phyloP scores from a whole-genome alignment of 768 basidiomycete species.

The Naganishia vaughanmartiniae region DNA sequence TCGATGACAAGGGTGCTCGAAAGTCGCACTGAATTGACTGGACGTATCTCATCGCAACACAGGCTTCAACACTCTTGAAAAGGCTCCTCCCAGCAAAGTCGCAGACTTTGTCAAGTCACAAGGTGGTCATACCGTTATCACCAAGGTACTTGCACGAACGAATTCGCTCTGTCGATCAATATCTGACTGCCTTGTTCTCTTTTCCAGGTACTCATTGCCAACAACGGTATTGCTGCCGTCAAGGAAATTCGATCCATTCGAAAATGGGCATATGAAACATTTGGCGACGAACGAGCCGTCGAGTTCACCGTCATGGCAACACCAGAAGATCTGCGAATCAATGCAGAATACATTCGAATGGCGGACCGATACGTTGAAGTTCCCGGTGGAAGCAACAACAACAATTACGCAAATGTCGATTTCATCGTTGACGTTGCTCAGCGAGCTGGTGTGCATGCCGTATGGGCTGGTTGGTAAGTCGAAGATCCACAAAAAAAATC shows the following conservation, averaged over 20 bases:
- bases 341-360: slow-evolving; percentile 99
- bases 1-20: not conserved
- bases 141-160: slow-evolving; percentile 65
- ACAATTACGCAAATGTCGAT: slow-evolving; percentile 99
- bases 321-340: slow-evolving; percentile 90
- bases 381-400: slow-evolving; percentile 96
- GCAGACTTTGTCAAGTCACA: slow-evolving; percentile 84
- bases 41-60: not conserved
- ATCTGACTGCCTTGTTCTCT: not conserved
- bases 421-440: slow-evolving; percentile 98
- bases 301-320: slow-evolving; percentile 99
- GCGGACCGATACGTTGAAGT: slow-evolving; percentile 99
- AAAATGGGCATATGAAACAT: slow-evolving; percentile 99
- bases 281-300: slow-evolving; percentile 90
- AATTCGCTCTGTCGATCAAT: not conserved
- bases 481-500: not conserved
- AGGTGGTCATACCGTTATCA: slow-evolving; percentile 97
- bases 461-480: slow-evolving; percentile 92
- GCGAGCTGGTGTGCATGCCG: slow-evolving; percentile 93
- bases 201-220: slow-evolving; percentile 88
- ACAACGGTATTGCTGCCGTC: slow-evolving; percentile 98
- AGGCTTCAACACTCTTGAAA: slow-evolving; percentile 92
- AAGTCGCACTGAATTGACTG: slow-evolving; percentile 6
- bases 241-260: slow-evolving; percentile 98
- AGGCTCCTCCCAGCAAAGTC: slow-evolving; percentile 72